Evolutionary conservation across 2,329 filamentous ascomycete genomes (phyloP).

Genomic region (Trichoderma sp.): DNA sequence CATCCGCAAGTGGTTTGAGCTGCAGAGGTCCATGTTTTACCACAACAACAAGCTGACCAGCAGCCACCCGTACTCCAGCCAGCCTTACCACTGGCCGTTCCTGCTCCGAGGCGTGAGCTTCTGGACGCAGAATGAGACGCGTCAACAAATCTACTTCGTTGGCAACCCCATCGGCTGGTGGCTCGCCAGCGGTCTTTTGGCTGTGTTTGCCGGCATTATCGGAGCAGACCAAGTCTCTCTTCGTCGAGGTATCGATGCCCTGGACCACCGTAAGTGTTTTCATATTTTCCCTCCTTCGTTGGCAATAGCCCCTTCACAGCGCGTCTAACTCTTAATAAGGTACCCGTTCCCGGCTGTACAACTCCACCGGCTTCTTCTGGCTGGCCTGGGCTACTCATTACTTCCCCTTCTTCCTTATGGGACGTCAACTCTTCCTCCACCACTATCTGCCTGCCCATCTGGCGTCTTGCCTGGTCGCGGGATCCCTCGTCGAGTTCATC

Average conservation of each 20-base stretch:
- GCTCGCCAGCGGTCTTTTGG: slow-evolving; percentile 86
- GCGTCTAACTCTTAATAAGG: slow-evolving; percentile 44
- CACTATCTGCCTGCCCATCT: slow-evolving; percentile 96
- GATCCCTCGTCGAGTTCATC: slow-evolving; percentile 89
- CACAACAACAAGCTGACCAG: slow-evolving; percentile 98
- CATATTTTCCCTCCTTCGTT: background rate
- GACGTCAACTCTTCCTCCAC: slow-evolving; percentile 94
- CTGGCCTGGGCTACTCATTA: slow-evolving; percentile 97
- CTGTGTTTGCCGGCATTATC: slow-evolving; percentile 89
- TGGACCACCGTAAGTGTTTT: slow-evolving; percentile 78
- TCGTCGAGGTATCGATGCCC: slow-evolving; percentile 85
- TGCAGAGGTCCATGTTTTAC: slow-evolving; percentile 98
- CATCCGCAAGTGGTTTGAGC: slow-evolving; percentile 89
- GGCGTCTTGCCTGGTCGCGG: slow-evolving; percentile 84
- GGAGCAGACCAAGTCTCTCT: slow-evolving; percentile 91
- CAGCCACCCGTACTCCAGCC: slow-evolving; percentile 92
- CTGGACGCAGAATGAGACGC: slow-evolving; percentile 95
- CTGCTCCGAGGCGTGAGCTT: slow-evolving; percentile 95
- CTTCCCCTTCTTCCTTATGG: slow-evolving; percentile 97
- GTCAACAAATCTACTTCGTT: slow-evolving; percentile 97
- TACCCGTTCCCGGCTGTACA: slow-evolving; percentile 90
- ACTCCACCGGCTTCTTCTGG: slow-evolving; percentile 99
- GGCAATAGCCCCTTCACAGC: background rate
- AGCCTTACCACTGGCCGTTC: slow-evolving; percentile 97
- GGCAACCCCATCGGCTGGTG: slow-evolving; percentile 98